Conservation (phyloP, 108 stramenopile species). For the Nitzschia sp. region DNA sequence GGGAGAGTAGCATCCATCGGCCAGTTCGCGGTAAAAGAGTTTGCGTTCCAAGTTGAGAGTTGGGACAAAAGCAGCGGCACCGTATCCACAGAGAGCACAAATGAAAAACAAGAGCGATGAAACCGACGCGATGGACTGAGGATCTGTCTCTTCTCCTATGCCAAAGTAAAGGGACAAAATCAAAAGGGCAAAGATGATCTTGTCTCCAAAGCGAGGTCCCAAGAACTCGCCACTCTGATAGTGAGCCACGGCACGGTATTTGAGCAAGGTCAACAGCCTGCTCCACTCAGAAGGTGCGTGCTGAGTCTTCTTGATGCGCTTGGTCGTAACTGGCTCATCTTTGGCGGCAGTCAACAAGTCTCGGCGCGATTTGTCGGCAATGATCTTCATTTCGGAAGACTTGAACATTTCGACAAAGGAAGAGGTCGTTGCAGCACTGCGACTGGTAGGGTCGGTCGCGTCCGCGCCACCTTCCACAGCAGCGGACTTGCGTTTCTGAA, state of each 20-base stretch:
- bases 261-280: constrained; percentile 10
- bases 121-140: constrained; percentile 12
- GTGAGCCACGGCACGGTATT: constrained; percentile 22
- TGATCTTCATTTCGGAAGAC: constrained; percentile 6
- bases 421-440: neutral
- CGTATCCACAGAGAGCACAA: constrained; percentile 15
- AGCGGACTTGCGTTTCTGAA: constrained; percentile 8
- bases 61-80: constrained; percentile 31
- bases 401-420: constrained; percentile 10
- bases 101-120: constrained; percentile 22
- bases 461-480: neutral
- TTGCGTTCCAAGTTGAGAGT: constrained; percentile 14
- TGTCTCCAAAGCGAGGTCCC: constrained; percentile 28
- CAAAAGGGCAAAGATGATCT: constrained; percentile 22
- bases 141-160: constrained; percentile 17
- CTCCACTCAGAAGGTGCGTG: constrained; percentile 16
- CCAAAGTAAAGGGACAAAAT: constrained; percentile 26
- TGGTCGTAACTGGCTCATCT: neutral
- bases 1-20: constrained; percentile 33
- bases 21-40: constrained; percentile 21
- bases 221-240: constrained; percentile 23
- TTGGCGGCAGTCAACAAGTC: neutral
- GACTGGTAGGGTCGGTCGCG: neutral
- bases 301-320: neutral
- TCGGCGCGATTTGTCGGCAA: constrained; percentile 6